Base-by-base conservation (phyloP, 495 filamentous ascomycete species). In the Talaromyces wortmannii region DNA sequence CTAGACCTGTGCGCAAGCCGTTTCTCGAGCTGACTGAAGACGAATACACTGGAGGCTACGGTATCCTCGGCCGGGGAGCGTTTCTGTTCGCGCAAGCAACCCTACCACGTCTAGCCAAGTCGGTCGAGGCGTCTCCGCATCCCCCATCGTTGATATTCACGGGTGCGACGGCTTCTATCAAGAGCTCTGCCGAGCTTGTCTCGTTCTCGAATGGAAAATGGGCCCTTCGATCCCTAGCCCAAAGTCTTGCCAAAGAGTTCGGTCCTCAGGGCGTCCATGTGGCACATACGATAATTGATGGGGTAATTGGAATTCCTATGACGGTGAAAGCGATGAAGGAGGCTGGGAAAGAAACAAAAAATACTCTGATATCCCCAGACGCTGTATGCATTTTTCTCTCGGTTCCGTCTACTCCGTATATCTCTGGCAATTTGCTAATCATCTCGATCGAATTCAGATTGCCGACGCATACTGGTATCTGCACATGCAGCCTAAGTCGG, bases 231-330 rank as follows among this genome's bases (percentile, higher is more conserved):
- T 87, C 85, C 3, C 67, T 91, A 33, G 70, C 75, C 5, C 87
- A 89, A 72, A 79, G 75, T 48, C 73, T 92, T 17, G 87, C 87
- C 2, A 78, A 82, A 49, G 89, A 92, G 71, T 92, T 90, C 63
- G 85, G 83, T 0, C 88, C 89, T 0, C 74, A 85, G 61, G 88
- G 88, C 10, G 78, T 92, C 6, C 89, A 92, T 67, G 85, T 92
- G 12, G 75, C 82, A 0, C 88, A 91, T 69, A 78, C 79, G 4
- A 81, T 91, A 49, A 81, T 91, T 52, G 88, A 92, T 61, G 87
- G 86, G 1, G 82, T 86, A 15, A 91, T 92, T 67, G 84, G 88
- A 61, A 85, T 40, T 10, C 36, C 36, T 23, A 40, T 2, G 36
- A 40, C 36, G 2, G 36, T 8, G 13, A 40, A 40, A 40, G 23